Evolutionary conservation across 495 filamentous ascomycete species (phyloP), one percentile per base, ranked within the genome.

Genomic region (Apodospora peruviana): DNA sequence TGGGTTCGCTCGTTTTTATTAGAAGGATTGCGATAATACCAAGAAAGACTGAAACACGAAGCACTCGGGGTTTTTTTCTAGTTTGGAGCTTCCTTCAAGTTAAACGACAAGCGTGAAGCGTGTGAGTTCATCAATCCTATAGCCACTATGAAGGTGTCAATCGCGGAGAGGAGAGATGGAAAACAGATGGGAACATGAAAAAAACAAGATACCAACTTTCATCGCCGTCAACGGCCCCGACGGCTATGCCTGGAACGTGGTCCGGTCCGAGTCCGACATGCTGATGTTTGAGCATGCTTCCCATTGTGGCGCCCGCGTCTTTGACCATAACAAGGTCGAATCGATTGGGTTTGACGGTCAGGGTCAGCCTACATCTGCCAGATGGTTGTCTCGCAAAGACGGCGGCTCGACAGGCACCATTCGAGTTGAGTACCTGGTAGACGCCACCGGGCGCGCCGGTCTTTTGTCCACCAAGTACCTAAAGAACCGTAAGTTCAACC

Each of bases 231-330:
- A 60, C 18, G 76, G 77, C 5, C 64, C 66, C 23, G 52, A 66
- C 3, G 61, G 56, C 23, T 70, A 75, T 37, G 47, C 74, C 0
- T 81, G 73, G 72, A 81, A 79, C 42, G 70, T 79, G 0, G 55
- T 77, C 25, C 76, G 78, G 2, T 74, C 78, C 32, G 77, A 80
- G 48, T 49, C 69, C 12, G 77, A 81, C 43, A 53, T 79, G 7
- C 20, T 79, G 5, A 64, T 80, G 8, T 78, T 81, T 51, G 47
- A 64, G 17, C 75, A 81, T 50, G 78, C 76, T 5, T 63, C 42
- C 1, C 51, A 67, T 32, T 58, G 62, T 40, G 76, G 76, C 9
- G 78, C 71, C 9, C 57, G 72, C 22, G 57, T 54, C 14, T 79
- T 78, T 42, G 70, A 81, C 24, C 65, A 55, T 10, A 56, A 60